Evolutionary conservation across 2,329 filamentous ascomycete species (phyloP).

Genomic region (Apiospora hydei): DNA sequence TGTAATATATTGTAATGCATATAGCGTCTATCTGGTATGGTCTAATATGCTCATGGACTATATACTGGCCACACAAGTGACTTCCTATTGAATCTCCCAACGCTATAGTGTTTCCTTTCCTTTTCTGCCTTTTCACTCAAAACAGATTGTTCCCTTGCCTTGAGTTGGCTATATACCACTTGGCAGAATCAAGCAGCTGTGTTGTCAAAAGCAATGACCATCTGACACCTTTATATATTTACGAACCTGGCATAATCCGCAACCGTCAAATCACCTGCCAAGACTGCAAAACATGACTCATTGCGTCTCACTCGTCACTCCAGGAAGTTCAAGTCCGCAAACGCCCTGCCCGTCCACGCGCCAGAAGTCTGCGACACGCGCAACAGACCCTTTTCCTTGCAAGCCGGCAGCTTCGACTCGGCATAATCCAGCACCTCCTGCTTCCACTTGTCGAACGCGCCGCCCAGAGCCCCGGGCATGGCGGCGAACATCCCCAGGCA

Average conservation of each 20-base stretch:
- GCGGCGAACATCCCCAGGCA: background rate
- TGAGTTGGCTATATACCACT: too few relatives aligned
- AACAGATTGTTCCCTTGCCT: too few relatives aligned
- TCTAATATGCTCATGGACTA: background rate
- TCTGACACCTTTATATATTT: background rate
- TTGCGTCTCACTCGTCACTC: background rate
- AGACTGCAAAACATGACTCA: background rate
- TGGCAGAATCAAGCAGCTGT: too few relatives aligned
- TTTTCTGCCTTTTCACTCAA: too few relatives aligned
- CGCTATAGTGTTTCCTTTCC: too few relatives aligned
- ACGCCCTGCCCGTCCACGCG: background rate
- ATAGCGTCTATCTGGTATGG: background rate
- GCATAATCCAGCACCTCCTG: background rate
- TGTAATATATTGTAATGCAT: background rate
- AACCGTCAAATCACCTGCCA: background rate
- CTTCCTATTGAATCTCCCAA: too few relatives aligned
- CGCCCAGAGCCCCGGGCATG: background rate
- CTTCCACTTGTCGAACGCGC: background rate
- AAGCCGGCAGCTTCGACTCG: background rate
- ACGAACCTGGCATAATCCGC: background rate
- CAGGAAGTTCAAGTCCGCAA: background rate
- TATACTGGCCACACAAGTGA: too few relatives aligned
- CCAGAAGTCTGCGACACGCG: background rate
- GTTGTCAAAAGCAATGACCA: background rate
- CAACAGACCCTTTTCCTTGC: background rate